These are phyloP conservation scores for Penicillium rolfsii DNA, from an alignment of 2,329 filamentous ascomycete species.

Conservation along the genomic window DNA sequence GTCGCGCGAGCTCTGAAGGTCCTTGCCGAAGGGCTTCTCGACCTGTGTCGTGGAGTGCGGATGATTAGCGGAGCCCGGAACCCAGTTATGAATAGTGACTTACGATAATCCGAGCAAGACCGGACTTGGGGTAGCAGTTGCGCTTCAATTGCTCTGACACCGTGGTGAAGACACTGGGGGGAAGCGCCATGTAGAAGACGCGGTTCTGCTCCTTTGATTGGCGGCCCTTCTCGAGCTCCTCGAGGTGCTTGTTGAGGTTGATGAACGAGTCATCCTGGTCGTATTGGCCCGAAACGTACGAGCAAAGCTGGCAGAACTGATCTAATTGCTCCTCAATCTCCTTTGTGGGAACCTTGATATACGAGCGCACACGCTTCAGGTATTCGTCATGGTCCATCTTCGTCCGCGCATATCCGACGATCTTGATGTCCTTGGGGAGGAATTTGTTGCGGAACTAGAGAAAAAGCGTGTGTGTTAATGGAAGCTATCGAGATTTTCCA, in stretches of 20 bases:
- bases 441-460: slow-evolving; percentile 95
- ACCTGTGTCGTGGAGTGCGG: slow-evolving; percentile 60
- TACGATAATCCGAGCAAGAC: slow-evolving; percentile 93
- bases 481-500: slow-evolving; percentile 1
- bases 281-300: slow-evolving; percentile 96
- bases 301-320: slow-evolving; percentile 84
- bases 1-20: slow-evolving; percentile 89
- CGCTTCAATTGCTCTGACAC: slow-evolving; percentile 97
- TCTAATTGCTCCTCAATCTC: slow-evolving; percentile 94
- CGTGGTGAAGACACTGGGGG: slow-evolving; percentile 95
- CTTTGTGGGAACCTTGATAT: slow-evolving; percentile 98
- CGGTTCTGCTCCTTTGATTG: slow-evolving; percentile 74
- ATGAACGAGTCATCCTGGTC: slow-evolving; percentile 95
- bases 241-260: slow-evolving; percentile 80
- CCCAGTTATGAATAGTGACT: slow-evolving; percentile 39
- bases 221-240: slow-evolving; percentile 80
- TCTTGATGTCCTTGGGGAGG: slow-evolving; percentile 91
- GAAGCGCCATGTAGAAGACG: slow-evolving; percentile 98
- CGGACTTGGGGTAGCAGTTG: slow-evolving; percentile 91
- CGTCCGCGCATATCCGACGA: slow-evolving; percentile 97
- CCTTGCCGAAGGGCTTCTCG: slow-evolving; percentile 99
- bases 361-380: slow-evolving; percentile 89
- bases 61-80: slow-evolving; percentile 24
- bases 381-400: slow-evolving; percentile 99
- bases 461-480: slow-evolving; percentile 16